A percentile compares a stretch with the other conserved stretches of the same genome.
phyloP scores from a whole-genome alignment of 2,329 filamentous ascomycete genomes.

The Aspergillus quadricinctus region DNA sequence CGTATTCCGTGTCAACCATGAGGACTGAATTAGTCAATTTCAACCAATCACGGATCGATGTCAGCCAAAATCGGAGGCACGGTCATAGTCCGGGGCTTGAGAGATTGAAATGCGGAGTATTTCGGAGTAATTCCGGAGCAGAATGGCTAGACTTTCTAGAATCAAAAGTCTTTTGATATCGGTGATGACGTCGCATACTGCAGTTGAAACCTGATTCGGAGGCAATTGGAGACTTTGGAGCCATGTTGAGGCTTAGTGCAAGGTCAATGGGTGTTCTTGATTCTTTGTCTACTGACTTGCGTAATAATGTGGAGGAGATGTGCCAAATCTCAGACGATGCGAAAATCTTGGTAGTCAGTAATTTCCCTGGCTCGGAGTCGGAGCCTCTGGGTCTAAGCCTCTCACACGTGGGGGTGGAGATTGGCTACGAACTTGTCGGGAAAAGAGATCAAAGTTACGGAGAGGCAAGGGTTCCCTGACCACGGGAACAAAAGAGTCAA shows the following conservation, averaged over 20 bases:
- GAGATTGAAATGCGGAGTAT: too few relatives aligned
- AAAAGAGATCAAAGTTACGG: not conserved
- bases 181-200: not conserved
- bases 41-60: not conserved
- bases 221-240: not conserved
- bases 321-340: not conserved
- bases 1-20: not conserved
- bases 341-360: too few relatives aligned
- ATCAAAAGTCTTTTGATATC: not conserved
- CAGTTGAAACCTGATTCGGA: not conserved
- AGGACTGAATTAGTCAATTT: not conserved
- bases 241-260: too few relatives aligned
- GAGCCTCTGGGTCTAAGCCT: not conserved
- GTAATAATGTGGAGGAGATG: not conserved
- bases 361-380: too few relatives aligned
- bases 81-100: not conserved
- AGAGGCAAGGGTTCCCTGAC: not conserved
- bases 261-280: too few relatives aligned
- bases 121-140: not conserved
- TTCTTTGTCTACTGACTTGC: not conserved
- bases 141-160: not conserved
- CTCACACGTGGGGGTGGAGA: slow-evolving; percentile 20
- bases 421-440: slow-evolving; percentile 5
- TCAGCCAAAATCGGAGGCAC: too few relatives aligned
- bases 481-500: not conserved